Percentiles rank a stretch among this genome's conserved stretches.
These are phyloP conservation scores for Saccharomycopsis olivae DNA, from an alignment of 805 yeast species.

Conservation along the genomic window DNA sequence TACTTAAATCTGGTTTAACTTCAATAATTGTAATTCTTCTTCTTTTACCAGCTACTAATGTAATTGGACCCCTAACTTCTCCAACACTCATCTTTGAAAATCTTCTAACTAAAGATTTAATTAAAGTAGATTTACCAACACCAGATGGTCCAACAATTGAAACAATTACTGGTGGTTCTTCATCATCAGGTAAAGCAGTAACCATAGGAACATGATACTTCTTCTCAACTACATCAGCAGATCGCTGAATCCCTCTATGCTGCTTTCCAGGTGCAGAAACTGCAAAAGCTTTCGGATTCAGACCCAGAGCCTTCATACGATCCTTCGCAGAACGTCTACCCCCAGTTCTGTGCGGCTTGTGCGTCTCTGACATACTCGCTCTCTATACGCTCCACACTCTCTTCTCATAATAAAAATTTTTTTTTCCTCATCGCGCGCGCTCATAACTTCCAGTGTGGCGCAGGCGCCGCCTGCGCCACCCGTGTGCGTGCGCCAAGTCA, in stretches of 20 bases:
- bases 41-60: constrained; percentile 92
- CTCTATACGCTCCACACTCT: too few species aligned
- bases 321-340: constrained; percentile 60
- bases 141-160: constrained; percentile 99
- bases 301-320: constrained; percentile 62
- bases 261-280: constrained; percentile 79
- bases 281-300: constrained; percentile 75
- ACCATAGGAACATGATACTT: constrained; percentile 95
- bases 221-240: constrained; percentile 72
- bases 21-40: constrained; percentile 89
- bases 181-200: constrained; percentile 93
- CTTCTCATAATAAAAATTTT: background rate
- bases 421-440: too few species aligned
- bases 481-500: too few species aligned
- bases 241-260: constrained; percentile 71
- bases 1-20: constrained; percentile 82
- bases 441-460: too few species aligned
- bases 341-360: constrained; percentile 74
- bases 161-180: constrained; percentile 92
- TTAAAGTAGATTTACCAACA: constrained; percentile 91
- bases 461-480: too few species aligned
- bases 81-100: constrained; percentile 76
- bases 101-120: constrained; percentile 79
- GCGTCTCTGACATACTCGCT: too few species aligned
- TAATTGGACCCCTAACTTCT: constrained; percentile 91